Base-by-base conservation (phyloP, 1,284 basidiomycete genomes). In the Tilletiaria anomala region DNA sequence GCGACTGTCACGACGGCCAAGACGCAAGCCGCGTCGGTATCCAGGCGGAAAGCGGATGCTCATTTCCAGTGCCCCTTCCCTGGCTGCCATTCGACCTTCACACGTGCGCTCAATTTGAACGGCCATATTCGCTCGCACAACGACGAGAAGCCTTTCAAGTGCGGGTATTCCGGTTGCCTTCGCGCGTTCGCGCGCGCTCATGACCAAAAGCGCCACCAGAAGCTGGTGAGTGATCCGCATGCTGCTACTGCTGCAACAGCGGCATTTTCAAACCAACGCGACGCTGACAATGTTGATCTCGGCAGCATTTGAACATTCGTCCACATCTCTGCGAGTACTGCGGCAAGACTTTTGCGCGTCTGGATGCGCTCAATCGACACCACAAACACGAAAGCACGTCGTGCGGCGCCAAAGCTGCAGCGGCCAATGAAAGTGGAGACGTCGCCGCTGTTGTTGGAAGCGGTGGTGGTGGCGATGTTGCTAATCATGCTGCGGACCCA, bases 51-150 rank as follows among this genome's bases (percentile, higher is more conserved):
- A 53, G 88, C 89, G 62, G 83, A 86, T 67, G 88, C 86, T 0
- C 77, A 83, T 55, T 91, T 91, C 69, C 75, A 79, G 40, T 94
- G 88, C 69, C 88, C 88, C 17, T 85, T 94, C 6, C 86, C 87
- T 11, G 88, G 86, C 11, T 94, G 88, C 70, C 84, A 83, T 37
- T 88, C 84, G 70, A 91, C 88, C 3, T 94, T 54, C 47, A 60
- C 56, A 23, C 44, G 54, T 21, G 70, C 71, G 55, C 72, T 72
- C 67, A 73, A 73, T 47, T 46, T 72, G 45, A 67, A 72, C 78
- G 88, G 89, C 39, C 89, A 94, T 71, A 69, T 94, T 53, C 78
- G 88, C 56, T 91, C 87, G n/a, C 88, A 94, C 68, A 91, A 87
- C 19, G 87, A 91, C 67, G 86, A 93, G 69, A 74, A 86, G 44